phyloP scores from a whole-genome alignment of 2,329 filamentous ascomycete species.

The Monilinia fructigena region DNA sequence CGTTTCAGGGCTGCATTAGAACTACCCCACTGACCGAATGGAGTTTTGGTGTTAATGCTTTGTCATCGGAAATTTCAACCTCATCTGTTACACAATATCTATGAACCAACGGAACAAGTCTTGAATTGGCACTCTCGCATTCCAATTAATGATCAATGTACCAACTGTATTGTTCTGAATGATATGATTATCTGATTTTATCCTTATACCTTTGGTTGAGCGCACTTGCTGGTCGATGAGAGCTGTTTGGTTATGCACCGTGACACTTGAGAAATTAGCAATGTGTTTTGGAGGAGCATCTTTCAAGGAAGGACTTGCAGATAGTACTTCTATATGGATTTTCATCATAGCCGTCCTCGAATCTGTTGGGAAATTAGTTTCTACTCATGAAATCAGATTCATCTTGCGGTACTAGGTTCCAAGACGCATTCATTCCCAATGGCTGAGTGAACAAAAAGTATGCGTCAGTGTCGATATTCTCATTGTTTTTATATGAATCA shows the following conservation, averaged over 20 bases:
- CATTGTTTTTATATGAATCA: accelerated
- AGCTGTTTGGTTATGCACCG: background rate
- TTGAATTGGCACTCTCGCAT: background rate
- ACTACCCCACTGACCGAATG: background rate
- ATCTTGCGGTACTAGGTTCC: background rate
- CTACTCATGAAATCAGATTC: background rate
- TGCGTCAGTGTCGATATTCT: background rate
- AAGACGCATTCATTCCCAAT: background rate
- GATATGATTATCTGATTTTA: accelerated
- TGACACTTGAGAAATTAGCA: background rate
- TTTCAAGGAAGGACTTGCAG: background rate
- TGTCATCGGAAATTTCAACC: conserved; percentile 10
- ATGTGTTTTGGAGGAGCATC: background rate
- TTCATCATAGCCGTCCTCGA: background rate
- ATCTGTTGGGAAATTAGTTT: background rate
- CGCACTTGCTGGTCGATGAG: background rate
- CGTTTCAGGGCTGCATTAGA: background rate
- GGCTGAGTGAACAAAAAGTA: background rate
- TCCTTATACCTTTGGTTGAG: no score
- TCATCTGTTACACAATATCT: conserved; percentile 1
- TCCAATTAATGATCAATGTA: background rate
- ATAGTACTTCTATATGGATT: no score
- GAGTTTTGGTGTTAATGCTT: background rate
- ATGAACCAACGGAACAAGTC: background rate
- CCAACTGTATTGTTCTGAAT: background rate